Percentiles rank a stretch among this genome's conserved stretches.
phyloP scores from a whole-genome alignment of 345 rosid species.

The Geranium rotundifolium region DNA sequence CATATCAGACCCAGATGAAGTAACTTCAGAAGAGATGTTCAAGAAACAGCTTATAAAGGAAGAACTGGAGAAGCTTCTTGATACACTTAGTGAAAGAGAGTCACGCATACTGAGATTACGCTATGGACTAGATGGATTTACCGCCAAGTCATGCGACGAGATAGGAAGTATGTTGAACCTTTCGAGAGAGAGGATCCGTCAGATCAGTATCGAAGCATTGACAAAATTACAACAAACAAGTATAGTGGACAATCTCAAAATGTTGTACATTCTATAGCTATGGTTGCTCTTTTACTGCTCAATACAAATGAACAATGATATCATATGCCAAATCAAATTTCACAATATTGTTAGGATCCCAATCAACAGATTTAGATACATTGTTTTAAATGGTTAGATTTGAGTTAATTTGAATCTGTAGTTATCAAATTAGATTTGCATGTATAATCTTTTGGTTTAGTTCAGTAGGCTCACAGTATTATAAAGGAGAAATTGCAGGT shows the following conservation, averaged over 20 bases:
- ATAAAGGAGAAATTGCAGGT: too few species aligned
- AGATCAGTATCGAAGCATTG: not conserved
- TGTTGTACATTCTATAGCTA: not conserved
- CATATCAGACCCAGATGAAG: conserved; percentile 38
- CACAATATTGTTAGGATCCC: too few species aligned
- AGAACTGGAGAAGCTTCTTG: conserved; percentile 12
- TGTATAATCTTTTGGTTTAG: too few species aligned
- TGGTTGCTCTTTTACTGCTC: not conserved
- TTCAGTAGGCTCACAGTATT: too few species aligned
- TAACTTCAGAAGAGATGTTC: conserved; percentile 30
- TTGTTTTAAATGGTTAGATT: too few species aligned
- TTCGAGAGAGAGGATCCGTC: conserved; percentile 2
- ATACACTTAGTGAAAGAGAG: conserved; percentile 11
- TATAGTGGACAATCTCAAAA: not conserved
- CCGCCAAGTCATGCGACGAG: not conserved
- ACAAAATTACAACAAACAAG: not conserved
- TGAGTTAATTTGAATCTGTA: too few species aligned
- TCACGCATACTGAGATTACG: not conserved
- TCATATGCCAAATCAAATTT: not conserved
- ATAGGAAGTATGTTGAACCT: not conserved
- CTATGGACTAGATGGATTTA: not conserved
- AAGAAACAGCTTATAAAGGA: conserved; percentile 16
- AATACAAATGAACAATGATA: not conserved
- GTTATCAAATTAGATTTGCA: too few species aligned
- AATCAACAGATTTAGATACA: too few species aligned